Percentiles rank a stretch among this genome's conserved stretches.
Conservation (phyloP, 2,329 filamentous ascomycete species). For the Lachnellula hyalina region DNA sequence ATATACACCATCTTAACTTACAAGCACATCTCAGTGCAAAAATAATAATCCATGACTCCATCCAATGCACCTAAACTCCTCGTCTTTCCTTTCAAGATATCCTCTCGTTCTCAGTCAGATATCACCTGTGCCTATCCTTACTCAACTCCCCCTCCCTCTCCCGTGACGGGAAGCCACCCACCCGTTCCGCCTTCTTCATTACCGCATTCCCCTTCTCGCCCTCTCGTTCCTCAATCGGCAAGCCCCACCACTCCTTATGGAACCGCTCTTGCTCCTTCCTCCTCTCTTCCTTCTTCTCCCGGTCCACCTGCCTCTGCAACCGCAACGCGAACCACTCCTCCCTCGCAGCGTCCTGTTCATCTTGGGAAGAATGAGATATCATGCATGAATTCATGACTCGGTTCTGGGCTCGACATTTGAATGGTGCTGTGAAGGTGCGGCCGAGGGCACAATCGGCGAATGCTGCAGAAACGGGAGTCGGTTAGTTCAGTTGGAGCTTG, state of each 20-base stretch:
- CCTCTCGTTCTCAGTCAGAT: background rate
- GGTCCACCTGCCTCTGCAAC: slow-evolving; percentile 62
- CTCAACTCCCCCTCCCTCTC: slow-evolving; percentile 29
- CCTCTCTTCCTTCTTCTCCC: slow-evolving; percentile 57
- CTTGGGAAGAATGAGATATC: slow-evolving; percentile 76
- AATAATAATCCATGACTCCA: background rate
- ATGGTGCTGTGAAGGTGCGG: slow-evolving; percentile 82
- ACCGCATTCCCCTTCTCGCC: slow-evolving; percentile 50
- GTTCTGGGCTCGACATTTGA: slow-evolving; percentile 74
- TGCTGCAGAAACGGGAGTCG: slow-evolving; percentile 45
- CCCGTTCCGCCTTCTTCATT: slow-evolving; percentile 48
- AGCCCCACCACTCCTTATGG: slow-evolving; percentile 62
- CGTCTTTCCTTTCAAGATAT: background rate
- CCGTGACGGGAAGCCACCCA: slow-evolving; percentile 48
- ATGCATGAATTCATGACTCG: slow-evolving; percentile 92
- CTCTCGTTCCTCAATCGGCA: slow-evolving; percentile 53
- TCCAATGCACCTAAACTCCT: slow-evolving; percentile 6
- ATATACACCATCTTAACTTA: background rate
- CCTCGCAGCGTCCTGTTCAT: slow-evolving; percentile 79
- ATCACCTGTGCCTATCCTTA: slow-evolving; percentile 32
- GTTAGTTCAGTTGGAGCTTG: background rate
- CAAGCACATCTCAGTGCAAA: background rate
- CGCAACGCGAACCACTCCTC: slow-evolving; percentile 88
- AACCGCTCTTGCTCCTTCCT: slow-evolving; percentile 60
- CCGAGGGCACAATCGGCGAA: slow-evolving; percentile 87